Percentiles rank a stretch among this genome's conserved stretches.
Conservation (phyloP, 352 stramenopile species). For the Discostella stelligera region DNA sequence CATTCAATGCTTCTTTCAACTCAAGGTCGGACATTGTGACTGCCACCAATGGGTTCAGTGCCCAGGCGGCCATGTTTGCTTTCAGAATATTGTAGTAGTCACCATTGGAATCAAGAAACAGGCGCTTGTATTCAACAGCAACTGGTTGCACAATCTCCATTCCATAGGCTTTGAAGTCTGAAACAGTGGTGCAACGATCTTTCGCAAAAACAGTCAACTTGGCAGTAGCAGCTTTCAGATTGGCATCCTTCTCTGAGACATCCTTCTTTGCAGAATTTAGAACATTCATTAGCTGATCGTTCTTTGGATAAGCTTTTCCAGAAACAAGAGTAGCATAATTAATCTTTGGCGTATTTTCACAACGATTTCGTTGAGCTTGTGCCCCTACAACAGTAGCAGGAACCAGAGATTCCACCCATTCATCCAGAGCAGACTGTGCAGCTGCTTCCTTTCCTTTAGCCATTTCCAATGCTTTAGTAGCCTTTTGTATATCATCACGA, state of each 20-base stretch:
- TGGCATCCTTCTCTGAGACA: not conserved
- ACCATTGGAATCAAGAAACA: conserved; percentile 7
- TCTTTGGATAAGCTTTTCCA: not conserved
- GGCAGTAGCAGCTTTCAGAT: not conserved
- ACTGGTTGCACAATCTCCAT: not conserved
- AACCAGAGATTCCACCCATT: too few relatives aligned
- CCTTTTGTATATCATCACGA: too few relatives aligned
- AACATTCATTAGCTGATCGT: not conserved
- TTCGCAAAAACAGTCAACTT: not conserved
- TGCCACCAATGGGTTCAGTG: conserved; percentile 10
- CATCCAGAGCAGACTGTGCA: too few relatives aligned
- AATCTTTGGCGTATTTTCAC: too few relatives aligned
- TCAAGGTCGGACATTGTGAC: not conserved
- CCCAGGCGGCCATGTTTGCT: not conserved
- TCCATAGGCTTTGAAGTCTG: conserved; percentile 11
- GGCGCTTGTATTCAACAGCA: conserved; percentile 10
- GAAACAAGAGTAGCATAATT: not conserved
- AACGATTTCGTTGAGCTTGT: too few relatives aligned
- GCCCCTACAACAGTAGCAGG: too few relatives aligned
- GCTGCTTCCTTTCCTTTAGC: too few relatives aligned
- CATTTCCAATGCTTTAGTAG: too few relatives aligned
- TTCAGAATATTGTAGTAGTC: conserved; percentile 15
- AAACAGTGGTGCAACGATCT: not conserved
- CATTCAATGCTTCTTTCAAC: conserved; percentile 7
- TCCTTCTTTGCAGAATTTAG: not conserved